Conservation (phyloP, 257 asterid genomes). For the Coffea canephora region DNA sequence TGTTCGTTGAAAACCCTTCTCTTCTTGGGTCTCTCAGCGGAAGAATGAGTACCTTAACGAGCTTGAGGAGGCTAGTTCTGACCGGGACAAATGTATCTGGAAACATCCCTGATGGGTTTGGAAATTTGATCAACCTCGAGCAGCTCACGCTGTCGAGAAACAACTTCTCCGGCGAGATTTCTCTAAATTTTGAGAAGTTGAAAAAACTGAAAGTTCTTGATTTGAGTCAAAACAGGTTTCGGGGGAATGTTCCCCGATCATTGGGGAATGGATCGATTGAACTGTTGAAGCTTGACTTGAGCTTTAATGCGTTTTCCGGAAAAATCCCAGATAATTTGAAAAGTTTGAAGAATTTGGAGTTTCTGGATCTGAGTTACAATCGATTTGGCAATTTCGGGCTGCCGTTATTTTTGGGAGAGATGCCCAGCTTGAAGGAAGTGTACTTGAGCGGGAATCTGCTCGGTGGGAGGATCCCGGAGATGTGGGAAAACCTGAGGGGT, state of each 20-base stretch:
- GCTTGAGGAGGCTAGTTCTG: conserved; percentile 53
- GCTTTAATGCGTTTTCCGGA: conserved; percentile 60
- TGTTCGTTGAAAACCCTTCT: conserved; percentile 61
- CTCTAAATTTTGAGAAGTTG: conserved; percentile 26
- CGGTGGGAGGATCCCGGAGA: conserved; percentile 81
- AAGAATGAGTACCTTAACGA: conserved; percentile 28
- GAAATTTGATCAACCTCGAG: conserved; percentile 45
- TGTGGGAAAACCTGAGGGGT: conserved; percentile 59
- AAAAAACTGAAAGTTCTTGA: conserved; percentile 65
- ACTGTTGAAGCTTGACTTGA: conserved; percentile 66
- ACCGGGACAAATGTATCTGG: conserved; percentile 56
- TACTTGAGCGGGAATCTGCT: conserved; percentile 62
- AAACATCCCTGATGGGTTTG: conserved; percentile 35
- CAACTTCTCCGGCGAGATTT: conserved; percentile 47
- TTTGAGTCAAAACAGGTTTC: conserved; percentile 53
- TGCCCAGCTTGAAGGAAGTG: conserved; percentile 57
- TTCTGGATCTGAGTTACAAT: conserved; percentile 69
- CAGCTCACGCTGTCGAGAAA: conserved; percentile 66
- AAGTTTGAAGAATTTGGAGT: conserved; percentile 48
- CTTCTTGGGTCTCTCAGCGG: conserved; percentile 51
- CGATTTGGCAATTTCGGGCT: conserved; percentile 46
- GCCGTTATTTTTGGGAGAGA: conserved; percentile 54
- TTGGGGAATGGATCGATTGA: conserved; percentile 46
- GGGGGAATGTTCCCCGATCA: conserved; percentile 41
- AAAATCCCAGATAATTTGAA: conserved; percentile 48